These are phyloP conservation scores for Elsinoe batatas DNA, from an alignment of 2,329 filamentous ascomycete genomes.

Conservation along the genomic window DNA sequence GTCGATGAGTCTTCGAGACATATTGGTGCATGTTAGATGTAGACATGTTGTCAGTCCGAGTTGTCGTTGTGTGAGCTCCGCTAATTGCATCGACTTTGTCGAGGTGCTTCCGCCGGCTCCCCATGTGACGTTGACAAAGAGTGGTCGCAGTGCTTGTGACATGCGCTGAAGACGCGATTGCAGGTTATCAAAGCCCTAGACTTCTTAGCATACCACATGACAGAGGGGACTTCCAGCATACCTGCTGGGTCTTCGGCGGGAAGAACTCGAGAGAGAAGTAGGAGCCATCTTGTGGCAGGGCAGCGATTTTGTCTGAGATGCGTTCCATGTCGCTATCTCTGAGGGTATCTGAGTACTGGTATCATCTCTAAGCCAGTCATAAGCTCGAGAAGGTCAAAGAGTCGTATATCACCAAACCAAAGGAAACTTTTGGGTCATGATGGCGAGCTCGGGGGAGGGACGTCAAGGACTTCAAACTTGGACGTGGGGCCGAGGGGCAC, in stretches of 20 bases:
- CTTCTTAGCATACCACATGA: conserved; percentile 9
- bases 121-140: conserved; percentile 98
- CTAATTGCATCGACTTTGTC: conserved; percentile 82
- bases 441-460: background rate
- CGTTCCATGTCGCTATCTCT: conserved; percentile 53
- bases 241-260: conserved; percentile 90
- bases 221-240: conserved; percentile 24
- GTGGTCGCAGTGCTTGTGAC: conserved; percentile 77
- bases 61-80: conserved; percentile 89
- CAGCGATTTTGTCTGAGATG: conserved; percentile 91
- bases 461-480: background rate
- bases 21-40: conserved; percentile 96
- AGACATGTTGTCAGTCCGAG: conserved; percentile 88
- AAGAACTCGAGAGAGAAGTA: conserved; percentile 99
- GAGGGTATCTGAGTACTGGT: background rate
- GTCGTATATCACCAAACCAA: background rate
- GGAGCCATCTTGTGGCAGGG: conserved; percentile 66
- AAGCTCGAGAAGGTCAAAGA: background rate
- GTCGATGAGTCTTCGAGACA: conserved; percentile 78
- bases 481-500: background rate
- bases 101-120: conserved; percentile 90
- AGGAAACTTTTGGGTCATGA: conserved; percentile 5
- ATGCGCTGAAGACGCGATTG: conserved; percentile 89
- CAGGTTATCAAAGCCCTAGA: conserved; percentile 77
- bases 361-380: background rate